Evolutionary conservation across 148 eudicot genomes (phyloP), one percentile per base, ranked within the genome.

Genomic region (Hydrangea macrophylla): DNA sequence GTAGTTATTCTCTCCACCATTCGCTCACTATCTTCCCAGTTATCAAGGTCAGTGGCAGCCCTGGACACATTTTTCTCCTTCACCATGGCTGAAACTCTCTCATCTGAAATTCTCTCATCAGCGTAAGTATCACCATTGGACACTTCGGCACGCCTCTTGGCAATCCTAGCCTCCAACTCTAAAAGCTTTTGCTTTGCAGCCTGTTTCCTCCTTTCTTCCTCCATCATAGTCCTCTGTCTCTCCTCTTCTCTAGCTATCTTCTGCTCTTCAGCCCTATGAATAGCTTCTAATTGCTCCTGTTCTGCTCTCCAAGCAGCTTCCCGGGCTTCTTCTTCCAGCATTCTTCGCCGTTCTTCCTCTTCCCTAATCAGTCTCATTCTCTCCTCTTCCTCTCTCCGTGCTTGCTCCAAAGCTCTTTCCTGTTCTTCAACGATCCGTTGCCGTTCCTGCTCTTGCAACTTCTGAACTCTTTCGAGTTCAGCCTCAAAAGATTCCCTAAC

Each of bases 401-500:
- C 93, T 80, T 85, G 80, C 69, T 94, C 97, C 76, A 82, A 48
- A 54, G 90, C 95, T 76, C 93, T 83, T 74, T 94, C 96, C 68
- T 94, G 99, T 79, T 94, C 97, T 73, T 87, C 91, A 58, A 86
- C 44, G 18, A 81, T 72, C 64, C 93, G 85, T 69, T 75, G 89
- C 24, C 99, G 79, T 78, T 91, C 96, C 75, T 81, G 85, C 78
- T 94, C 97, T 75, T 94, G 99, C 79, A 94, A 71, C 83, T 84
- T 87, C 75, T 94, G 99, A 67, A 91, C 96, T 78, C 96, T 82
- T 83, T 94, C 99, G 80, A 94, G 96, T 75, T 94, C 99, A 80
- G 99, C 99, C 80, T 94, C 99, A 72, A 94, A 94, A 37, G 99
- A 94, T 75, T 94, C 97, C 73, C 97, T 81, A 27, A 84, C 90